Base-by-base conservation (phyloP, 2,329 filamentous ascomycete genomes). In the Lachnellula suecica region DNA sequence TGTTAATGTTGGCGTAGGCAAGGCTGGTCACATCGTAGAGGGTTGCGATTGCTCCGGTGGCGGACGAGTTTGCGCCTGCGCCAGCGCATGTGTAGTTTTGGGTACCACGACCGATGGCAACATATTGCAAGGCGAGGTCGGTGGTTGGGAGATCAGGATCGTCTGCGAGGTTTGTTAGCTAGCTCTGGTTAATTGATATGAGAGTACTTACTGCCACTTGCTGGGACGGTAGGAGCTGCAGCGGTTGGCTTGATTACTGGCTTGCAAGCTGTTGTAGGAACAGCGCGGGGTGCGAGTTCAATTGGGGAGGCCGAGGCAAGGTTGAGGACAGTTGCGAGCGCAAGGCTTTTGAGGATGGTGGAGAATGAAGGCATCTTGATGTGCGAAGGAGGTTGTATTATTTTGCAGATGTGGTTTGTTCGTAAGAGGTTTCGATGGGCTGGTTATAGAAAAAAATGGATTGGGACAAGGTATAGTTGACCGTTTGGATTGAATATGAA, bases 81-180 rank as follows among this genome's bases (percentile, higher is more conserved):
- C 38, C 45, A 2, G 57, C 25, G 58, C 66, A 69, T 38, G 65
- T 65, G 51, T 68, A 69, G 47, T 69, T 69, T 47, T 69, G 66
- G 31, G 63, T 52, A 35, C 66, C 66, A 10, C 63, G 63, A 43
- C 66, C 66, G 25, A 68, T 52, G n/a, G 63, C 59, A 34, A 67
- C 57, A 38, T 59, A 63, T 48, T 54, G 50, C 31, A 71, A 57
- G 17, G 61, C 55, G 22, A 63, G 52, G 22, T 46, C 61, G n/a
- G 61, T 52, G 17, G 52, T 6, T 34, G 58, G 57, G 24, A 68
- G 60, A 54, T 59, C 58, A 22, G 58, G 56, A 15, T 34, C 35
- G 43, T 48, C 66, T 67, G 45, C 6, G 25, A 34, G 15, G 3
- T 19, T 17, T 17, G 47, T 59, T 51, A 44, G 48, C 19, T 47